Conservation (phyloP, 441 rosid genomes). For the Erodium chrysanthum region DNA sequence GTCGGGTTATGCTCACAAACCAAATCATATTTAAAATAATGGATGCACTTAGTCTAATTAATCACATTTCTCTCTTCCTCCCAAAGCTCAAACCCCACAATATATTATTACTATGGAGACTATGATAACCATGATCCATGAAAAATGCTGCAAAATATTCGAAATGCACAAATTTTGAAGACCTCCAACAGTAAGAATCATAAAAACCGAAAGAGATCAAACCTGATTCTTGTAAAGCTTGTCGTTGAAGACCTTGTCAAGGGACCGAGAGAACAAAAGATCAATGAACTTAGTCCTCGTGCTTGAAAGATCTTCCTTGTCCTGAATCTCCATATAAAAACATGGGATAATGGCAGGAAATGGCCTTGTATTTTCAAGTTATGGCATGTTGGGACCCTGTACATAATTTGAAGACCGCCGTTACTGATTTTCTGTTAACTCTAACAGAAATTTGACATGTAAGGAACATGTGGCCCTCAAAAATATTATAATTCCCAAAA, state of each 20-base stretch:
- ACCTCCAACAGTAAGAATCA: slow-evolving; percentile 5
- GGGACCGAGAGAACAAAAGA: slow-evolving; percentile 18
- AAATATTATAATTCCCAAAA: no score
- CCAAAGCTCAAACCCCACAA: not conserved
- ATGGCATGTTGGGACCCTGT: no score
- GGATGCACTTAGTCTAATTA: not conserved
- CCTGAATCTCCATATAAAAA: no score
- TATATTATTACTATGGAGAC: not conserved
- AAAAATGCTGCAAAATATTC: not conserved
- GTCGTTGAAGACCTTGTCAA: slow-evolving; percentile 12
- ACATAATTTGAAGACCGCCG: no score
- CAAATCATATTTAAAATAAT: not conserved
- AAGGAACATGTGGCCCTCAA: no score
- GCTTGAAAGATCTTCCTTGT: no score
- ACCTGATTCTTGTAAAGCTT: slow-evolving; percentile 13
- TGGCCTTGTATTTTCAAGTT: no score
- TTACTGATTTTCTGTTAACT: no score
- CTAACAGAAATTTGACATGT: no score
- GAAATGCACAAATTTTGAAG: not conserved
- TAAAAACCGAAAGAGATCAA: not conserved
- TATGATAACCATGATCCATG: not conserved
- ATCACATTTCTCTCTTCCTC: not conserved
- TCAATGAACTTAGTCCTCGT: slow-evolving; percentile 6
- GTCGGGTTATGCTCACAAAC: not conserved
- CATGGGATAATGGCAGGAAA: no score